A percentile compares a stretch with the other conserved stretches of the same genome.
Conservation (phyloP, 2,329 filamentous ascomycete species). For the Xylaria sp. region DNA sequence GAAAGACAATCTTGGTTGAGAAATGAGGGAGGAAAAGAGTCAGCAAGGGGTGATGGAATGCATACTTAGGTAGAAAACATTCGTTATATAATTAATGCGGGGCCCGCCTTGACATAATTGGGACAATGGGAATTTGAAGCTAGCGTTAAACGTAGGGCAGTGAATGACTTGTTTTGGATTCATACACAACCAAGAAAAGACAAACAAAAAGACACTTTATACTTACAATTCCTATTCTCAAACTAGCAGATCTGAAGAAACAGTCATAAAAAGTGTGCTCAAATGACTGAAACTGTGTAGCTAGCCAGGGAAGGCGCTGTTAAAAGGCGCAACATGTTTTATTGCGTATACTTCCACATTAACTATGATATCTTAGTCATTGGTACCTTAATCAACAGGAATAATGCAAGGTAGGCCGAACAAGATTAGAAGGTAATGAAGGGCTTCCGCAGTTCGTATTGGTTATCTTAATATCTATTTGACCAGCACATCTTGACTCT, state of each 20-base stretch:
- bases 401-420: background rate
- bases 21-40: background rate
- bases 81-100: background rate
- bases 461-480: background rate
- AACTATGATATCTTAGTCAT: background rate
- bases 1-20: background rate
- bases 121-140: background rate
- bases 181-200: too few relatives aligned
- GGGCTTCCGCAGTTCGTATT: background rate
- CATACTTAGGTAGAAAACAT: background rate
- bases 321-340: background rate
- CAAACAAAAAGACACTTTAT: background rate
- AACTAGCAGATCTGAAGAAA: too few relatives aligned
- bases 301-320: too few relatives aligned
- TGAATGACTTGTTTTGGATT: background rate
- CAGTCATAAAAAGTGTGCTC: too few relatives aligned
- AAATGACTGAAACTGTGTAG: too few relatives aligned
- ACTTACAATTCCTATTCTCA: background rate
- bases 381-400: background rate
- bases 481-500: constrained; percentile 17
- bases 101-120: background rate
- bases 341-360: background rate
- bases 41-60: background rate
- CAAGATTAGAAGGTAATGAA: background rate
- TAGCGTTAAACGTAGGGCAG: too few relatives aligned